Conservation (phyloP, 202 grass and related monocot species). For the Brachypodium distachyon region DNA sequence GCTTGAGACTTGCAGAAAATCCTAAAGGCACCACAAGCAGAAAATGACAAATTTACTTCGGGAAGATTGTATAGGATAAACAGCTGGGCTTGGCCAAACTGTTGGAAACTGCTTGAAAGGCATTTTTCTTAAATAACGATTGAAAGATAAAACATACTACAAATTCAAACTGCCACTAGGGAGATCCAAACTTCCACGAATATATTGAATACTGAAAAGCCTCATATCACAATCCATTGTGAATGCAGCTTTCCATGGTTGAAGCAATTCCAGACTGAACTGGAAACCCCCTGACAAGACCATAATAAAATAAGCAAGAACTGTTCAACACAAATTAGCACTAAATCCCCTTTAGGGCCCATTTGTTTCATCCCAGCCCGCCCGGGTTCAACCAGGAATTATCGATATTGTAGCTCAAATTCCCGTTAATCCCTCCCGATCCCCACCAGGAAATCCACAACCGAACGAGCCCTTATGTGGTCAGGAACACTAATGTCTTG, state of each 20-base stretch:
- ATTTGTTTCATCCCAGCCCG: no score
- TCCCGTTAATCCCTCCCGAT: no score
- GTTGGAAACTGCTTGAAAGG: neutral
- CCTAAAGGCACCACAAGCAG: slow-evolving; percentile 5
- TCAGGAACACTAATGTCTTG: slow-evolving; percentile 11
- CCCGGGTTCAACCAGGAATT: no score
- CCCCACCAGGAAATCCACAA: no score
- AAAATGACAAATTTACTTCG: slow-evolving; percentile 31
- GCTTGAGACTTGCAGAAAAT: slow-evolving; percentile 8
- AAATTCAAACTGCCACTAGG: neutral
- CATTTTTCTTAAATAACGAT: neutral
- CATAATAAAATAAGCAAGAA: neutral
- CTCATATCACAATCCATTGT: neutral
- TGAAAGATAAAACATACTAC: neutral
- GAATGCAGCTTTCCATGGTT: neutral
- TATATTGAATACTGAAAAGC: neutral
- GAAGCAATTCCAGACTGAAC: neutral
- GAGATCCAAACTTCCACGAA: neutral
- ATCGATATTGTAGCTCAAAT: no score
- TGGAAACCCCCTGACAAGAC: neutral
- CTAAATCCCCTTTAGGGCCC: no score
- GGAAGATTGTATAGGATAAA: slow-evolving; percentile 25
- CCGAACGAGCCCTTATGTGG: no score
- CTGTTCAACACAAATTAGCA: neutral
- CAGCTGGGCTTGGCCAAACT: neutral